A percentile compares a stretch with the other conserved stretches of the same genome.
Conservation (phyloP, 768 basidiomycete genomes). For the Hericium erinaceus region DNA sequence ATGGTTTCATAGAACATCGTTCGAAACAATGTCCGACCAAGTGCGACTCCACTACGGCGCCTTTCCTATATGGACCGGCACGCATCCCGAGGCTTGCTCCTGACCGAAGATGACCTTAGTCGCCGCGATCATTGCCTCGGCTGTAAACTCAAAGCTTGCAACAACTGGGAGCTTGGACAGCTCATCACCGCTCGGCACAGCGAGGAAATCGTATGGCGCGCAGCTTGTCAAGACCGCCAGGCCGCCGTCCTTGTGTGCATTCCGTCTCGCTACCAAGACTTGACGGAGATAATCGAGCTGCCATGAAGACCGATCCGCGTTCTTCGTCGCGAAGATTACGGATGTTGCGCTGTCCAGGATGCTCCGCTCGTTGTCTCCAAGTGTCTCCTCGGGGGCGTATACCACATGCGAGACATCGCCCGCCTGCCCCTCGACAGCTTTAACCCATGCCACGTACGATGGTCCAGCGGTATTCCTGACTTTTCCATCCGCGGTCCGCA, state of each 20-base stretch:
- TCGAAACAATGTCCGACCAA: too few species aligned
- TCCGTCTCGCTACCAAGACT: not conserved
- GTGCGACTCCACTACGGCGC: not conserved
- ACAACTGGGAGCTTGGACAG: constrained; percentile 27
- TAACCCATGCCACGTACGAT: constrained; percentile 42
- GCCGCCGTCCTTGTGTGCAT: constrained; percentile 5
- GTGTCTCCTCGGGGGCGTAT: constrained; percentile 24
- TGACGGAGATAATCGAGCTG: not conserved
- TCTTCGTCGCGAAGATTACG: not conserved
- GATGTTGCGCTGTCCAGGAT: not conserved
- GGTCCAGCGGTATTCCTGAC: constrained; percentile 50
- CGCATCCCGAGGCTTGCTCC: constrained; percentile 14
- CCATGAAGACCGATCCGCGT: not conserved
- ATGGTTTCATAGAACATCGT: too few species aligned
- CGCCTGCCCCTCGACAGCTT: constrained; percentile 25
- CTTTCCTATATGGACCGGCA: constrained; percentile 20
- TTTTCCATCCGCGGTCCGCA: constrained; percentile 32
- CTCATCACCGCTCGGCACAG: constrained; percentile 16
- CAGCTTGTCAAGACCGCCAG: constrained; percentile 50
- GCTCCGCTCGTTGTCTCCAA: constrained; percentile 6
- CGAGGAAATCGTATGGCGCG: constrained; percentile 54
- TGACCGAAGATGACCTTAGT: constrained; percentile 36
- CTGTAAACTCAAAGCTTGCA: constrained; percentile 53
- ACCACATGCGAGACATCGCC: constrained; percentile 34
- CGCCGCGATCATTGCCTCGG: constrained; percentile 37